phyloP scores from a whole-genome alignment of 441 rosid genomes.

The Melastoma candidum region DNA sequence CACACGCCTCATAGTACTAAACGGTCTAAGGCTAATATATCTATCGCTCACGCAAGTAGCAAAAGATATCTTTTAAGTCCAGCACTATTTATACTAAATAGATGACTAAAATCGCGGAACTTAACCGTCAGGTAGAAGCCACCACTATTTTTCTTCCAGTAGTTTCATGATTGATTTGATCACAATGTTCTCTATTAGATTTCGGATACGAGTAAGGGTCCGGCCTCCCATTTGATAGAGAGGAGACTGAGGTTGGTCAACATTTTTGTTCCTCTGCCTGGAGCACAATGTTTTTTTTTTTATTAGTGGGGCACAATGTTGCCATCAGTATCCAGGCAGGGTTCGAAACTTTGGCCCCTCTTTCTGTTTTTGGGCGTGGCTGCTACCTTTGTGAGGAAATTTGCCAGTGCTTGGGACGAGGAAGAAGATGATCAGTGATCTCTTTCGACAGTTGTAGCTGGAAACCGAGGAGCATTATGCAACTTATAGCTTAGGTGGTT shows the following conservation, averaged over 20 bases:
- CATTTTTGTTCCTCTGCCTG: conserved; percentile 80
- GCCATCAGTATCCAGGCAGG: conserved; percentile 82
- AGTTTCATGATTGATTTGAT: no score
- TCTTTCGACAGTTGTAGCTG: no score
- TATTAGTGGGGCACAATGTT: conserved; percentile 27
- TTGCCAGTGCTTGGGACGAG: conserved; percentile 48
- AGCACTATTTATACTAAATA: no score
- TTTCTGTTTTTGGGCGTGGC: conserved; percentile 73
- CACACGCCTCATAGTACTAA: no score
- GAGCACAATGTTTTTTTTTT: conserved; percentile 5
- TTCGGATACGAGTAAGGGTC: conserved; percentile 90
- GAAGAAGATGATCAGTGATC: conserved; percentile 40
- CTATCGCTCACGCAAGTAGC: no score
- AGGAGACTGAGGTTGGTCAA: conserved; percentile 90
- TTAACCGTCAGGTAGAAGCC: no score
- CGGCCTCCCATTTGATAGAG: conserved; percentile 43
- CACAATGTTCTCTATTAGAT: conserved; percentile 44
- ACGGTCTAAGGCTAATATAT: no score
- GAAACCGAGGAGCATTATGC: no score
- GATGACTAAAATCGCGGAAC: no score
- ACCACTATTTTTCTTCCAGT: no score
- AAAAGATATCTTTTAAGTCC: no score
- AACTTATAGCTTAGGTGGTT: no score
- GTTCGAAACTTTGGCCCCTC: conserved; percentile 42
- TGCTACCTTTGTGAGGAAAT: conserved; percentile 58